Evolutionary conservation across 2,329 filamentous ascomycete species (phyloP), one percentile per base, ranked within the genome.

Genomic region (Fusarium compactum): DNA sequence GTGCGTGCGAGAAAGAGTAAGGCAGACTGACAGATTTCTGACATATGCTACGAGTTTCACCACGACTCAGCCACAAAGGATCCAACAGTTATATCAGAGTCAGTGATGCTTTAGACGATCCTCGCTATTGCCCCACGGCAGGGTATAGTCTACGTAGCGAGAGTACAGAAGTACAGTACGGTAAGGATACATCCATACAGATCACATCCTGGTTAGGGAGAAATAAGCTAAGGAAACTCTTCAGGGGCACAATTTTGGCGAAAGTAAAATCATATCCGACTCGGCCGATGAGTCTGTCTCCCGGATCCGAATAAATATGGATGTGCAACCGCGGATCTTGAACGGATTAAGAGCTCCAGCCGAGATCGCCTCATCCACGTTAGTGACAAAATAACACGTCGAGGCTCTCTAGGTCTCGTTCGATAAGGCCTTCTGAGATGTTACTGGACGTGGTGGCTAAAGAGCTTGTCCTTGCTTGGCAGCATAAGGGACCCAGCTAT

Each of bases 31-130:
- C 48, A 52, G 24, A 41, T 15, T 52, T 34, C 34, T 20, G 11
- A 30, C 25, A 46, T 34, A n/a, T 58, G 41, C 58, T 47, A 45
- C 25, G 43, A 24, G 47, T 47, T 66, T 55, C 44, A 43, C n/a
- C 18, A 8, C 27, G 38, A 67, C 62, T 66, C 67, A 70, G 56
- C 32, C 48, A 70, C 43, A 53, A 44, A 52, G 48, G 50, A 25
- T 56, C 15, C 16, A 38, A 44, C 44, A n/a, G n/a, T 24, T 32
- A 44, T 43, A 41, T 20, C 40, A 53, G 30, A 67, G 50, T 61
- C 34, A 54, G 38, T 46, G 20, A 50, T 38, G 27, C 16, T 18
- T 52, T 27, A 22, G 6, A 27, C 24, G 6, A 52, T 52, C 50
- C 32, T 14, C 25, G 32, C 12, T 27, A n/a, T 41, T 52, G 50